Base-by-base conservation (phyloP, 2,329 filamentous ascomycete species). In the Xylaria sp. region DNA sequence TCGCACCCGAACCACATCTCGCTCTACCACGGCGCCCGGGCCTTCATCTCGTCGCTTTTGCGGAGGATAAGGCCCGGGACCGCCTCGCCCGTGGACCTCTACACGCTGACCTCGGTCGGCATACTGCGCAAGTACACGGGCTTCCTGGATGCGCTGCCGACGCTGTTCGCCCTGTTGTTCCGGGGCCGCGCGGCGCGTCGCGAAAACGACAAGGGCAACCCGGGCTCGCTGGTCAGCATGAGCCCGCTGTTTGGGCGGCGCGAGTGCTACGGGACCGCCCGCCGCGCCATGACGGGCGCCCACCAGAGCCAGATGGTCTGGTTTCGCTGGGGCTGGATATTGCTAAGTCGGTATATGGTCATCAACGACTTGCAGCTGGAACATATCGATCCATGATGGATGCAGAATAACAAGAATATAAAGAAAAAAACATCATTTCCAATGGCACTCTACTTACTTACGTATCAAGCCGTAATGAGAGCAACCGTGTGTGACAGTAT, bases 281-380 rank as follows among this genome's bases (percentile, higher is more conserved):
- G 94, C 83, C 86, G 84, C 64, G 94, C 96, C 39, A 99, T 99
- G 96, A 94, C 92, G 1, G 86, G 87, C 64, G 95, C 93, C 34
- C 96, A 99, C 83, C 86, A 90, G 82, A 98, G 94, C 80, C 96
- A 99, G 86, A 99, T 99, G 96, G 89, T 93, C 46, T 99, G 96
- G 96, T 99, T 98, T 79, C 89, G 96, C 8, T 98, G 94, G 88
- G 93, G 94, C 2, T 99, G 94, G 94, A 97, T 99, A 78, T 87
- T 89, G 0, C 79, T 97, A 66, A 96, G 94, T 76, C 86, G 96
- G 70, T 99, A 98, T 82, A 98, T 99, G 96, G 88, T 94, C 66
- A 88, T 98, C 39, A 99, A 99, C 81, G 94, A 98, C 79, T 79
- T 99, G 81, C 87, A 85, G 77, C 79, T 88, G 39, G 86, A 87